Conservation (phyloP, 768 basidiomycete species). For the Exsudoporus frostii region DNA sequence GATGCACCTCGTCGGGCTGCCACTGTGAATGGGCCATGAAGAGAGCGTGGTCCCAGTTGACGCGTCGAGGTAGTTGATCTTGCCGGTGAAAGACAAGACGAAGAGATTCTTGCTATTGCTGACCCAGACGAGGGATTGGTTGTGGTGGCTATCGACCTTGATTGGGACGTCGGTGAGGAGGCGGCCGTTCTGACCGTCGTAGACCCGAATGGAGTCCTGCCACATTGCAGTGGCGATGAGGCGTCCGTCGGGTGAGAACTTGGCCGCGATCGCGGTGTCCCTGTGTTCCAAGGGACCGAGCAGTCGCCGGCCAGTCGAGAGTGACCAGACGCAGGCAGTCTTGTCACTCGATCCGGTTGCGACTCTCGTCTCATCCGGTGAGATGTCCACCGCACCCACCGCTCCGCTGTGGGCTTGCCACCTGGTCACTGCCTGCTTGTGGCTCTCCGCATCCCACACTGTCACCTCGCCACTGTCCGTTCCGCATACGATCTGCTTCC, state of each 20-base stretch:
- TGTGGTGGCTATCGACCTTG: background rate
- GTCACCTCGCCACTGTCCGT: background rate
- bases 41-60: background rate
- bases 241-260: background rate
- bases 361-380: background rate
- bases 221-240: constrained; percentile 1
- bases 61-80: background rate
- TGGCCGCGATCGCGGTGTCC: background rate
- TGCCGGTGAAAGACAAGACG: background rate
- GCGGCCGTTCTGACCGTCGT: background rate
- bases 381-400: constrained; percentile 1
- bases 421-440: background rate
- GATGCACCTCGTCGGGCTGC: background rate
- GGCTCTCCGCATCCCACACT: constrained; percentile 1
- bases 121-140: background rate
- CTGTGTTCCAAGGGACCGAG: background rate
- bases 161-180: constrained; percentile 2
- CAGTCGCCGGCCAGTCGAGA: background rate
- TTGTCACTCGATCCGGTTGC: background rate
- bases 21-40: background rate
- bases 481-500: background rate
- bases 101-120: constrained; percentile 1
- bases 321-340: background rate
- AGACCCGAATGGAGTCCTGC: background rate
- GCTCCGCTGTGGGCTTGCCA: background rate